A percentile compares a stretch with the other conserved stretches of the same genome.
phyloP scores from a whole-genome alignment of 2,329 filamentous ascomycete genomes.

The Lachnellula subtilissima region DNA sequence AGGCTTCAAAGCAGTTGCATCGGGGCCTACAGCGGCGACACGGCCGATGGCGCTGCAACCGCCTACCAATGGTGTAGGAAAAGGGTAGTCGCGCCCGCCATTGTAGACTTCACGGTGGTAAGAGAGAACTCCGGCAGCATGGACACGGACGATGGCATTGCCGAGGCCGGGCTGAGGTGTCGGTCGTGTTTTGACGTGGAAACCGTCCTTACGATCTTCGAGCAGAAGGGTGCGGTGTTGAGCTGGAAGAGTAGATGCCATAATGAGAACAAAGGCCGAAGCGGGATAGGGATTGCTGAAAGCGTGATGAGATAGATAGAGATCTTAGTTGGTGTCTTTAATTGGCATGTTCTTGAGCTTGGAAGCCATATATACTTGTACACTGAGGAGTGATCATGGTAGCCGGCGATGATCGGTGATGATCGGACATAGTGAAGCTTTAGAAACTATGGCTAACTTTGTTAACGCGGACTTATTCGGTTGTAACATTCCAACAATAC shows the following conservation, averaged over 20 bases:
- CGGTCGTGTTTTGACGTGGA: conserved; percentile 23
- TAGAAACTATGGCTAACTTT: not conserved
- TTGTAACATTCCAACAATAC: too few relatives aligned
- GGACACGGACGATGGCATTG: conserved; percentile 35
- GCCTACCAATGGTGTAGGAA: conserved; percentile 26
- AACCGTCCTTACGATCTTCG: not conserved
- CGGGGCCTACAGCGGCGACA: conserved; percentile 29
- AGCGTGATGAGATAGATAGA: not conserved
- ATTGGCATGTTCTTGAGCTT: not conserved
- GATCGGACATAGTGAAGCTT: not conserved
- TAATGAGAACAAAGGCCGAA: not conserved
- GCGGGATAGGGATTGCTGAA: not conserved
- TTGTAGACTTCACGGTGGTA: conserved; percentile 36
- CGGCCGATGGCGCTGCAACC: conserved; percentile 32
- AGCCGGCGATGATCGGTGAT: not conserved
- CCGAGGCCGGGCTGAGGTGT: conserved; percentile 31
- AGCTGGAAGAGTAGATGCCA: conserved; percentile 1
- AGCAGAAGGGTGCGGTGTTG: conserved; percentile 5
- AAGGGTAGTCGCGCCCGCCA: conserved; percentile 29
- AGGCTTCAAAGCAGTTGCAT: conserved; percentile 27
- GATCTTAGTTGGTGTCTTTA: not conserved
- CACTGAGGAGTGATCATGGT: not conserved
- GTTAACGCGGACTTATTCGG: not conserved
- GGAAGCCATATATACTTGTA: not conserved
- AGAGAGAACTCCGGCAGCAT: conserved; percentile 32